Evolutionary conservation across 176 grass and related monocot genomes (phyloP).

Genomic region (Pontederia paniculata): DNA sequence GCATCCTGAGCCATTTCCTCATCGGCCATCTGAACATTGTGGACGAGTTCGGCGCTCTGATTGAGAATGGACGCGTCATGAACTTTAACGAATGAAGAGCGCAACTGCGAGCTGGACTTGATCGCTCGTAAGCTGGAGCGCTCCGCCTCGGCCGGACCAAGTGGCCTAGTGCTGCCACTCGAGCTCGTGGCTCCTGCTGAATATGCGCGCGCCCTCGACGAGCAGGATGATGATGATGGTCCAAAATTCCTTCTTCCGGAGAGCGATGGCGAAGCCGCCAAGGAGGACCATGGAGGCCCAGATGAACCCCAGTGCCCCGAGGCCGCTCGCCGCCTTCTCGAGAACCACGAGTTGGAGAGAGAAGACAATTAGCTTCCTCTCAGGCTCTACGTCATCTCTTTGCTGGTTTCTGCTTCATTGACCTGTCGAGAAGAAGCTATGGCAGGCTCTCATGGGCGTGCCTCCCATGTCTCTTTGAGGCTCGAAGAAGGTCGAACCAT

Average conservation of each 20-base stretch:
- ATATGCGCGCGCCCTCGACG: conserved; percentile 61
- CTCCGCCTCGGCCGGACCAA: no score
- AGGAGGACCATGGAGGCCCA: conserved; percentile 88
- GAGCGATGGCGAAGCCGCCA: conserved; percentile 58
- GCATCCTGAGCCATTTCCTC: background rate
- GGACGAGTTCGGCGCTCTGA: conserved; percentile 1
- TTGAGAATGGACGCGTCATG: conserved; percentile 18
- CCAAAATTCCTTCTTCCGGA: conserved; percentile 56
- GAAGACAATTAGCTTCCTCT: conserved; percentile 53
- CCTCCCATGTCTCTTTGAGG: conserved; percentile 35
- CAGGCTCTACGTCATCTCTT: conserved; percentile 21
- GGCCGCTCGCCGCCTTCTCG: conserved; percentile 81
- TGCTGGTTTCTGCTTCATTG: background rate
- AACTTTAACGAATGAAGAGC: no score
- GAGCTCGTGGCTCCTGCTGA: no score
- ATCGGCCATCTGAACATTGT: background rate
- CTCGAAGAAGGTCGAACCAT: conserved; percentile 39
- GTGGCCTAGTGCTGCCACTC: no score
- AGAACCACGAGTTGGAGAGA: no score
- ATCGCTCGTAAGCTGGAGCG: no score
- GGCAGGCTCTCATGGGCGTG: background rate
- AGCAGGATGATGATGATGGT: conserved; percentile 63
- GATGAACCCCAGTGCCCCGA: conserved; percentile 78
- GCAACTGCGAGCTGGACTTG: no score
- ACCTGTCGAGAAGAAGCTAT: background rate